These are phyloP conservation scores for Xylaria sp. DNA, from an alignment of 2,329 filamentous ascomycete species.

Conservation along the genomic window DNA sequence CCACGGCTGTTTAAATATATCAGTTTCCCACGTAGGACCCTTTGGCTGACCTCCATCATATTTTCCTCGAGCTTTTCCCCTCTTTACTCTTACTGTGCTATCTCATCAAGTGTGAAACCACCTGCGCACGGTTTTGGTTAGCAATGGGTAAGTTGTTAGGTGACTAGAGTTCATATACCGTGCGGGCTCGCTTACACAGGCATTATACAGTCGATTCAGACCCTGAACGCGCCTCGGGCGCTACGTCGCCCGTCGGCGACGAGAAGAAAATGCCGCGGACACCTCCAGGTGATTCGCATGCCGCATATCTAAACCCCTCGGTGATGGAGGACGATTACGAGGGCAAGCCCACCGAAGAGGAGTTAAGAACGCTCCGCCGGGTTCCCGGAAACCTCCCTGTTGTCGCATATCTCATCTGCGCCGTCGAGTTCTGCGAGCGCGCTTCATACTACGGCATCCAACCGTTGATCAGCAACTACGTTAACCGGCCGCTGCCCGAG, in stretches of 20 bases:
- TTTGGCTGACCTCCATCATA: constrained; percentile 8
- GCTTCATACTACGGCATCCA: constrained; percentile 63
- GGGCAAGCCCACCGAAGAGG: constrained; percentile 50
- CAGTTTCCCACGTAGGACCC: constrained; percentile 11
- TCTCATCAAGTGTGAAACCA: constrained; percentile 10
- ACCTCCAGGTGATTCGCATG: constrained; percentile 23
- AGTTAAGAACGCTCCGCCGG: constrained; percentile 41
- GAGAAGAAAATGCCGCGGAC: constrained; percentile 23
- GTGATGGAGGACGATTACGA: constrained; percentile 36
- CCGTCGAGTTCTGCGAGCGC: constrained; percentile 63
- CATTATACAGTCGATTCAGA: constrained; percentile 12
- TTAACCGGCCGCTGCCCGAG: constrained; percentile 60
- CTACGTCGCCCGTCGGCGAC: constrained; percentile 9
- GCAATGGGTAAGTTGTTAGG: constrained; percentile 20
- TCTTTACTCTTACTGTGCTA: constrained; percentile 5
- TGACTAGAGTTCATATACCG: not conserved
- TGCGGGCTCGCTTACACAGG: constrained; percentile 1
- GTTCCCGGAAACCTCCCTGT: constrained; percentile 54
- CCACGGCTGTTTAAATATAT: constrained; percentile 25
- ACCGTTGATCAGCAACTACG: constrained; percentile 61
- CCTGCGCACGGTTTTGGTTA: constrained; percentile 11
- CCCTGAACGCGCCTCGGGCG: constrained; percentile 16
- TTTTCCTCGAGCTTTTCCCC: constrained; percentile 8
- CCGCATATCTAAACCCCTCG: constrained; percentile 30
- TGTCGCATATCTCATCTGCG: constrained; percentile 59